A percentile compares a stretch with the other conserved stretches of the same genome.
Conservation (phyloP, 2,329 filamentous ascomycete genomes). For the Fusarium mexicanum region DNA sequence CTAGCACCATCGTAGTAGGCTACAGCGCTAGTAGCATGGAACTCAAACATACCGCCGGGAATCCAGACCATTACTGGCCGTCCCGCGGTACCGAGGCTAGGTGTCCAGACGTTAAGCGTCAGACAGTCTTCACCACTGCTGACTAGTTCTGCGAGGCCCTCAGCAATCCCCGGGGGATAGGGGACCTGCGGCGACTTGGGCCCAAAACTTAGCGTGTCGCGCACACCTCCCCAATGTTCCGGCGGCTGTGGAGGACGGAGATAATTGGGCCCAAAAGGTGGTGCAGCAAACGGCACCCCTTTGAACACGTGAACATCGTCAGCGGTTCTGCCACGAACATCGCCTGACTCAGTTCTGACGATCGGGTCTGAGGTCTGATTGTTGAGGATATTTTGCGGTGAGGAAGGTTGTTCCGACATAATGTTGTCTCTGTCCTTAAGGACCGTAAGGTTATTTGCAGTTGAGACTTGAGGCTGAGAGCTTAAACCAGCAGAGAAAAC, state of each 20-base stretch:
- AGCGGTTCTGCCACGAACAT: not conserved
- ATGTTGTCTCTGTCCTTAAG: not conserved
- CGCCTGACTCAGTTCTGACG: not conserved
- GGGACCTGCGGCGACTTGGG: not conserved
- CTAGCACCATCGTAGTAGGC: not conserved
- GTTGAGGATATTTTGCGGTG: not conserved
- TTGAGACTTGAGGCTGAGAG: not conserved
- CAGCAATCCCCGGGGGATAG: not conserved
- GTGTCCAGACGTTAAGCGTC: not conserved
- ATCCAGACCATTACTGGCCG: not conserved
- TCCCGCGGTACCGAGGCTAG: not conserved
- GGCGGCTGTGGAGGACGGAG: not conserved
- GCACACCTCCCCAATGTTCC: not conserved
- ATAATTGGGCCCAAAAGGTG: not conserved
- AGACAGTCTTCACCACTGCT: not conserved
- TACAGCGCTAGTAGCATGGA: not conserved
- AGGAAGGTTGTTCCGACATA: not conserved
- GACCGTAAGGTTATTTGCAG: accelerated
- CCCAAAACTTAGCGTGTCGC: not conserved
- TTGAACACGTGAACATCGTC: not conserved
- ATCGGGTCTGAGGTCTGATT: not conserved
- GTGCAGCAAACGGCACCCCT: not conserved
- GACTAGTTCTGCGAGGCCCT: not conserved
- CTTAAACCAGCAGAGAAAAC: accelerated
- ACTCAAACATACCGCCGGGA: not conserved